Evolutionary conservation across 176 grass and related monocot species (phyloP).

Genomic region (Leersia perrieri): DNA sequence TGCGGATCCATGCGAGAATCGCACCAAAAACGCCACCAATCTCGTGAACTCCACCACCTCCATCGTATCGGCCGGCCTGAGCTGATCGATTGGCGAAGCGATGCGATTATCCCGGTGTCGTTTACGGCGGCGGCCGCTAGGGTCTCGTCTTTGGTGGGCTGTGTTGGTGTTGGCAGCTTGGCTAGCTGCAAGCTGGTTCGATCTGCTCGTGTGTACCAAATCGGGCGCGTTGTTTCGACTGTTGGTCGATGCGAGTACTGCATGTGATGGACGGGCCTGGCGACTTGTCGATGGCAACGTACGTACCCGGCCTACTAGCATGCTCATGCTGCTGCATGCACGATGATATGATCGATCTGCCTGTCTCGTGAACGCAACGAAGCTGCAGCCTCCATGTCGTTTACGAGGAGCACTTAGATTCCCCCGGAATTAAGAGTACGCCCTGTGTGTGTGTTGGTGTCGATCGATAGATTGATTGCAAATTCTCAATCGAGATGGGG

Average conservation of each 20-base stretch:
- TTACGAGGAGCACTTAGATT: conserved; percentile 30
- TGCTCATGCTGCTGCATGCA: too few species aligned
- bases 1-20: neutral
- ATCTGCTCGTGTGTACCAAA: neutral
- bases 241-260: neutral
- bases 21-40: conserved; percentile 3
- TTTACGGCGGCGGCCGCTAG: neutral
- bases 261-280: neutral
- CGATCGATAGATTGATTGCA: neutral
- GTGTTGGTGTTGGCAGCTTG: too few species aligned
- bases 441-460: neutral
- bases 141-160: neutral
- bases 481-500: neutral
- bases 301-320: neutral
- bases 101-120: neutral
- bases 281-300: neutral
- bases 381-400: conserved; percentile 38
- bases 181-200: too few species aligned
- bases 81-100: neutral
- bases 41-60: neutral
- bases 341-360: neutral
- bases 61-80: neutral
- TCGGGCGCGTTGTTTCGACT: too few species aligned
- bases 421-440: neutral
- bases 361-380: conserved; percentile 25